phyloP scores from a whole-genome alignment of 176 grass and related monocot species.

The Pontederia crassipes region DNA sequence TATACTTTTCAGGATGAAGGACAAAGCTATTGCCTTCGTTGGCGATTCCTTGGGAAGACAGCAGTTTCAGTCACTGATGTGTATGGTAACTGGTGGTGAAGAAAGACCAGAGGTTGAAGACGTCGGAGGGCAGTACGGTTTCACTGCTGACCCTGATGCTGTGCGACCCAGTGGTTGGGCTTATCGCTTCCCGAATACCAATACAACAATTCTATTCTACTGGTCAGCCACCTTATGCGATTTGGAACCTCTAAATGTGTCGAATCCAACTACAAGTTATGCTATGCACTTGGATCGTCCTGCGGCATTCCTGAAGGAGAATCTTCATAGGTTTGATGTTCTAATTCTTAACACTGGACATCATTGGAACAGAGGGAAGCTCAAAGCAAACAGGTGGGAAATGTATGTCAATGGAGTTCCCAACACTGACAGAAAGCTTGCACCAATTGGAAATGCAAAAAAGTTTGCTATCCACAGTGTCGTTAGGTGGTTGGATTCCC shows the following conservation, averaged over 20 bases:
- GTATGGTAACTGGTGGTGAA: slow-evolving; percentile 62
- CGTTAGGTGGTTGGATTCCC: slow-evolving; percentile 59
- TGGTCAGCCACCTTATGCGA: slow-evolving; percentile 83
- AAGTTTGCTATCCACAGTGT: slow-evolving; percentile 70
- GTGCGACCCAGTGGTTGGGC: slow-evolving; percentile 82
- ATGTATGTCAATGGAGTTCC: slow-evolving; percentile 57
- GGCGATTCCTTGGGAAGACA: slow-evolving; percentile 76
- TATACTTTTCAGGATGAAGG: slow-evolving; percentile 73
- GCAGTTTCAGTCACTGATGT: slow-evolving; percentile 38
- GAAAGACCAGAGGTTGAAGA: slow-evolving; percentile 48
- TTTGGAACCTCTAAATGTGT: slow-evolving; percentile 57
- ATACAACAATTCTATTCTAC: slow-evolving; percentile 79
- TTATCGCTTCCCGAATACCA: slow-evolving; percentile 61
- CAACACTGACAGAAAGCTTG: slow-evolving; percentile 44
- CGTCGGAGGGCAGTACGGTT: slow-evolving; percentile 45
- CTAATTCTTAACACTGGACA: slow-evolving; percentile 82
- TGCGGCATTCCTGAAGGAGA: slow-evolving; percentile 49
- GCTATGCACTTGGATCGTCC: slow-evolving; percentile 86
- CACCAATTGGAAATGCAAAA: slow-evolving; percentile 76
- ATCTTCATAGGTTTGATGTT: slow-evolving; percentile 62
- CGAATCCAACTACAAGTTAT: slow-evolving; percentile 47
- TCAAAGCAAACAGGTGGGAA: slow-evolving; percentile 74
- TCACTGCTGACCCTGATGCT: slow-evolving; percentile 32
- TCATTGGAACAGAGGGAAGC: slow-evolving; percentile 89
- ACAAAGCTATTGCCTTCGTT: slow-evolving; percentile 78